Conservation (phyloP, 1,284 basidiomycete genomes). For the Ceratobasidium sp. region DNA sequence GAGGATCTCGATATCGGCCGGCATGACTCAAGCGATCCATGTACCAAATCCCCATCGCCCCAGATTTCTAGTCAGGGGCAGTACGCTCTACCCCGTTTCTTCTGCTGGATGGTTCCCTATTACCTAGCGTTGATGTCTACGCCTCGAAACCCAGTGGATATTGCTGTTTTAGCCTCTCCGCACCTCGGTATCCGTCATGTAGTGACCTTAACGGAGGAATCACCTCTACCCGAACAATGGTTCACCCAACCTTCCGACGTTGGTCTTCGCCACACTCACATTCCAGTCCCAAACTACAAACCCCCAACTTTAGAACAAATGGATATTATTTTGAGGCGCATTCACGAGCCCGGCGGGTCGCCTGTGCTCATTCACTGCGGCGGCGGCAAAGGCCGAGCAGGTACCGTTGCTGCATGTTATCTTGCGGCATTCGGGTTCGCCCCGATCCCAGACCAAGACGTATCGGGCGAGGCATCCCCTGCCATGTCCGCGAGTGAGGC, state of each 20-base stretch:
- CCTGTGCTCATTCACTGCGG: conserved; percentile 67
- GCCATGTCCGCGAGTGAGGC: conserved; percentile 58
- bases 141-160: conserved; percentile 59
- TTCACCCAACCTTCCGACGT: conserved; percentile 53
- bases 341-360: conserved; percentile 55
- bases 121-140: conserved; percentile 67
- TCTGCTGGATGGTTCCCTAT: conserved; percentile 66
- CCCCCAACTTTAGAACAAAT: conserved; percentile 66
- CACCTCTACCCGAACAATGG: conserved; percentile 58
- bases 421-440: conserved; percentile 62
- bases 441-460: conserved; percentile 45
- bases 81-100: conserved; percentile 60
- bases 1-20: conserved; percentile 36
- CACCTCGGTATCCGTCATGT: conserved; percentile 62
- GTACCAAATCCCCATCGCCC: background rate
- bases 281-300: conserved; percentile 61
- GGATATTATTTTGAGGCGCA: conserved; percentile 59
- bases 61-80: background rate
- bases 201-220: conserved; percentile 64
- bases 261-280: conserved; percentile 57
- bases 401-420: conserved; percentile 66
- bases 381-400: conserved; percentile 67
- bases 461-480: conserved; percentile 53
- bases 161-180: conserved; percentile 55
- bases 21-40: conserved; percentile 36